Percentiles rank a stretch among this genome's conserved stretches.
Conservation (phyloP, 176 grass and related monocot species). For the Themeda triandra region DNA sequence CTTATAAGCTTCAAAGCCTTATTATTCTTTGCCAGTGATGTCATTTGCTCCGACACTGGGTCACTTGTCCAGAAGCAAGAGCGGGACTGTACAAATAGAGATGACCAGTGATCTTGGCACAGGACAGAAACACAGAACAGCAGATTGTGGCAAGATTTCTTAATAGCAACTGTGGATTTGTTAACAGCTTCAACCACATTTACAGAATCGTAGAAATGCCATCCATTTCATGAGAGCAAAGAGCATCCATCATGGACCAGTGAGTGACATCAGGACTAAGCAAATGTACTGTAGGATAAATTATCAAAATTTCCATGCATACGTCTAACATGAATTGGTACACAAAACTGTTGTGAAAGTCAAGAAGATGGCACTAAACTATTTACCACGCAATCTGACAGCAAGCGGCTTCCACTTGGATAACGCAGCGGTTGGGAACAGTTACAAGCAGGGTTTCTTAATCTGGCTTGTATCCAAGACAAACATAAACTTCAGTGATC, state of each 20-base stretch:
- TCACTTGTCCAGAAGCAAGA: neutral
- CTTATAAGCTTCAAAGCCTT: too few species aligned
- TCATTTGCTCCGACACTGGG: neutral
- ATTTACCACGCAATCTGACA: conserved; percentile 27
- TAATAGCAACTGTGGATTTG: neutral
- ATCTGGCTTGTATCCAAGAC: neutral
- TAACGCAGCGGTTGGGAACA: neutral
- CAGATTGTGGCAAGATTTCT: neutral
- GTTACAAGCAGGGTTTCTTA: neutral
- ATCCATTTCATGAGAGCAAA: neutral
- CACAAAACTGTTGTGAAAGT: neutral
- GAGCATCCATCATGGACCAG: neutral
- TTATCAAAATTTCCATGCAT: conserved; percentile 21
- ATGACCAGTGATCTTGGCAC: too few species aligned
- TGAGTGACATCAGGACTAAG: neutral
- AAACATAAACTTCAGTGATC: neutral
- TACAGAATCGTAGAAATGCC: neutral
- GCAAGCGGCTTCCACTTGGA: neutral
- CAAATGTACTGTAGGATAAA: neutral
- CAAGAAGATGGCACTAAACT: conserved; percentile 22
- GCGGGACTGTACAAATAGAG: neutral
- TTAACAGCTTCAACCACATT: neutral
- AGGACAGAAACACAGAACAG: neutral
- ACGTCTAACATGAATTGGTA: neutral
- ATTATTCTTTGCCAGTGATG: neutral